Conservation (phyloP, 805 yeast species). For the Ogataea populi-albae region DNA sequence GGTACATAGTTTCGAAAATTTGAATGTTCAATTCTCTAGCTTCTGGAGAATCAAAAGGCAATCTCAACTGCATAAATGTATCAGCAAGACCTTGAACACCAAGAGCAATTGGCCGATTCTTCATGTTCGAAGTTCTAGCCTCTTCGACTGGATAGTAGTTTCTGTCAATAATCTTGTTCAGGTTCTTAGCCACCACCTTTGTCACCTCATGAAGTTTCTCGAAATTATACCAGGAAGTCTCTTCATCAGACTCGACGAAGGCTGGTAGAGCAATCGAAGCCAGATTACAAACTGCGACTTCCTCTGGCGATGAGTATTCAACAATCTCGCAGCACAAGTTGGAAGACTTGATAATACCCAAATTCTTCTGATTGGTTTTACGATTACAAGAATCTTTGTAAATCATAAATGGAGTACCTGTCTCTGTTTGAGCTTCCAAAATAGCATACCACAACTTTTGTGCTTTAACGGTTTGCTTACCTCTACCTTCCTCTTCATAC, state of each 20-base stretch:
- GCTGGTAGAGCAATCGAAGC: conserved; percentile 60
- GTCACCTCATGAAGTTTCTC: conserved; percentile 53
- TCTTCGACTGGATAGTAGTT: conserved; percentile 55
- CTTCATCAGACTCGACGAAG: conserved; percentile 46
- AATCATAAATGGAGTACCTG: conserved; percentile 64
- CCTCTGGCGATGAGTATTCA: conserved; percentile 56
- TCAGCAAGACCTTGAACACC: conserved; percentile 67
- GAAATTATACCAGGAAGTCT: conserved; percentile 48
- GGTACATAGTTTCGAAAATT: conserved; percentile 61
- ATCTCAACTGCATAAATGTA: conserved; percentile 51
- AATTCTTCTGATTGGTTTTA: conserved; percentile 58
- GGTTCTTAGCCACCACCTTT: conserved; percentile 53
- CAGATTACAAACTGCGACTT: conserved; percentile 60
- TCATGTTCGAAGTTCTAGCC: conserved; percentile 52
- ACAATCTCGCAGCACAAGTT: conserved; percentile 64
- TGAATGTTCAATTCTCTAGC: conserved; percentile 56
- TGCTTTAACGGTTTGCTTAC: conserved; percentile 49
- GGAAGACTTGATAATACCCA: conserved; percentile 58
- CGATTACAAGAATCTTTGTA: conserved; percentile 61
- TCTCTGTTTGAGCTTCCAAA: conserved; percentile 61
- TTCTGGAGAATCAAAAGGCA: conserved; percentile 56
- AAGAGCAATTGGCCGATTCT: conserved; percentile 59
- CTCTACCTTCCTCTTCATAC: conserved; percentile 51
- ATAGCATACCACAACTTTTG: conserved; percentile 61
- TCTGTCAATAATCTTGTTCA: conserved; percentile 56